Percentiles rank a stretch among this genome's conserved stretches.
Conservation (phyloP, 2,329 filamentous ascomycete genomes). For the Penicillium sp. region DNA sequence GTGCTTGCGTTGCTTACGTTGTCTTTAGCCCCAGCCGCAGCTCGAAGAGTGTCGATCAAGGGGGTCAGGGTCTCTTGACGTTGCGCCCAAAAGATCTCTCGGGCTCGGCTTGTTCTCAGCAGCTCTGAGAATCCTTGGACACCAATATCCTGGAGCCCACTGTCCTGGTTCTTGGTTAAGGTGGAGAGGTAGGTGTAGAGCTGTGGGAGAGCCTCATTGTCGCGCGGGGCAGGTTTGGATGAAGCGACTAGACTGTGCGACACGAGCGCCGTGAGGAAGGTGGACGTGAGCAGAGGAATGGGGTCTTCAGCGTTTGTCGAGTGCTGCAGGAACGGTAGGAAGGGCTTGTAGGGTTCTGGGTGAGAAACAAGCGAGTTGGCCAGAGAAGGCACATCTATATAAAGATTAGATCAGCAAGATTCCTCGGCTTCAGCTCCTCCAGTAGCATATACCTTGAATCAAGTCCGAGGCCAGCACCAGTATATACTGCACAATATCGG, state of each 20-base stretch:
- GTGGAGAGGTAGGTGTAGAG: slow-evolving; percentile 84
- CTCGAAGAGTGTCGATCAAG: slow-evolving; percentile 74
- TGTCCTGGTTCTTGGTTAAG: slow-evolving; percentile 80
- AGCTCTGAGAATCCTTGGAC: slow-evolving; percentile 88
- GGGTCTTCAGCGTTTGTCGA: slow-evolving; percentile 81
- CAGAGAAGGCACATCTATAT: slow-evolving; percentile 74
- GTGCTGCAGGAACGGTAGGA: slow-evolving; percentile 79
- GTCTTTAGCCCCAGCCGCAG: slow-evolving; percentile 72
- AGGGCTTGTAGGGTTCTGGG: slow-evolving; percentile 70
- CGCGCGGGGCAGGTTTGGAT: slow-evolving; percentile 59
- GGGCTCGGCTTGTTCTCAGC: slow-evolving; percentile 70
- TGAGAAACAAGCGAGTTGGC: slow-evolving; percentile 73
- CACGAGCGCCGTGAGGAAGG: slow-evolving; percentile 78
- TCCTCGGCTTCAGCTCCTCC: not conserved
- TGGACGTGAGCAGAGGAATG: slow-evolving; percentile 85
- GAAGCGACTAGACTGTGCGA: slow-evolving; percentile 62
- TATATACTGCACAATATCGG: slow-evolving; percentile 92
- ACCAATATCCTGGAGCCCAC: slow-evolving; percentile 90
- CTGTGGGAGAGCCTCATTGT: slow-evolving; percentile 74
- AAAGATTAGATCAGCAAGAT: not conserved
- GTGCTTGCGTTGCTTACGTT: slow-evolving; percentile 64
- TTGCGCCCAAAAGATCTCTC: slow-evolving; percentile 88
- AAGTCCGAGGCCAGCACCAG: slow-evolving; percentile 85
- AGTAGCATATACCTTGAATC: slow-evolving; percentile 65
- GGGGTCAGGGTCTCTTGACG: slow-evolving; percentile 80